Base-by-base conservation (phyloP, 352 stramenopile species). In the Phytophthora sp. region DNA sequence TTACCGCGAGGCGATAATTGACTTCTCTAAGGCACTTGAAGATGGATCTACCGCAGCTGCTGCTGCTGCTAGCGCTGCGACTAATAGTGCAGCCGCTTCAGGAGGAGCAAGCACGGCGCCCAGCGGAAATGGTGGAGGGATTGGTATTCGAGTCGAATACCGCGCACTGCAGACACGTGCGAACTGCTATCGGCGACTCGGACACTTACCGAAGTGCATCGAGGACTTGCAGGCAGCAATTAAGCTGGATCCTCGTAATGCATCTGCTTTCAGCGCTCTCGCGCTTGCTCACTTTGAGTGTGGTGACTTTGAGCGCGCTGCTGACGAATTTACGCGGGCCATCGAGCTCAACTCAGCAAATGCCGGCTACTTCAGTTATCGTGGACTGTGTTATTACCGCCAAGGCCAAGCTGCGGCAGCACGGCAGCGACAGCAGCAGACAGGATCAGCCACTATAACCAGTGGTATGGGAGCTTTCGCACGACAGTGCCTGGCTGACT, bases 11-110 rank as follows among this genome's bases (percentile, higher is more conserved):
- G 85, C 85, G 2, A 84, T 88, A 37, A 57, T 89, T 39, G 86
- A 93, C 48, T 88, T 93, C 41, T 82, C 80, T 3, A 83, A 80
- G 39, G 77, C 84, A 8, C 77, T 94, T n/a, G 86, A 94, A 17
- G 83, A 92, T 24, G 77, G 72, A 43, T 83, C 77, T 2, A 70
- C 56, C 10, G 34, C 45, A n/a, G n/a, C n/a, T 7, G 38, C 38
- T 13, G 31, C 27, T 28, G 55, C 50, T 23, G 37, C 48, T 30
- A 39, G n/a, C 4, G 21, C 52, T 26, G 35, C 42, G 17, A 18
- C 45, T 4, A 62, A 45, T 57, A 62, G 17, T 13, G 13, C 50
- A 21, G 62, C 51, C 24, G 20, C 31, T n/a, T 27, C 38, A 17
- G 42, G 37, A 50, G 21, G 20, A 13, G 18, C 38, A 24, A 58